Evolutionary conservation across 2,329 filamentous ascomycete genomes (phyloP).

Genomic region (Capronia americana): DNA sequence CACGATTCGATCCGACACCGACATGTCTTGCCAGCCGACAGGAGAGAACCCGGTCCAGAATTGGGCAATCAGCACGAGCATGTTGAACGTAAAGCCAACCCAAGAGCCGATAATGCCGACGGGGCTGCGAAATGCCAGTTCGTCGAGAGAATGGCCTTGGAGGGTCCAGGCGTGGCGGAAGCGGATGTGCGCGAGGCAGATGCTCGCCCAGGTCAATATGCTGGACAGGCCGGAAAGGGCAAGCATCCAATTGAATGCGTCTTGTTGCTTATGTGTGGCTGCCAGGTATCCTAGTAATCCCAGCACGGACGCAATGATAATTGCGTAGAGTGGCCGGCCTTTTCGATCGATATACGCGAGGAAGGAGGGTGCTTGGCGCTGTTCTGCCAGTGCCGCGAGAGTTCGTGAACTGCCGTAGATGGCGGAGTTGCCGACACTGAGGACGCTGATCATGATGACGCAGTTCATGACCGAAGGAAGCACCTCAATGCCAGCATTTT

Average conservation of each 20-base stretch:
- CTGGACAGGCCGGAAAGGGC: conserved; percentile 68
- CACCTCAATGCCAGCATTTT: conserved; percentile 64
- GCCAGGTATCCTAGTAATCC: conserved; percentile 52
- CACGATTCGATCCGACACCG: conserved; percentile 32
- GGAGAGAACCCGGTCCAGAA: conserved; percentile 45
- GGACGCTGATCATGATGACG: conserved; percentile 67
- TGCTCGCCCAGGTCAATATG: conserved; percentile 70
- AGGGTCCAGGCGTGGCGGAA: conserved; percentile 67
- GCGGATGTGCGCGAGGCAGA: conserved; percentile 71
- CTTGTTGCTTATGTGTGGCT: conserved; percentile 53
- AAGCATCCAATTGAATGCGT: conserved; percentile 69
- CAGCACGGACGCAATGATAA: conserved; percentile 49
- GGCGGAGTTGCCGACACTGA: conserved; percentile 65
- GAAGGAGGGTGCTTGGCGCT: conserved; percentile 53
- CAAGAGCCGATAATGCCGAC: conserved; percentile 68
- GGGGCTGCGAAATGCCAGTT: conserved; percentile 67
- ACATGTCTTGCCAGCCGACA: conserved; percentile 36
- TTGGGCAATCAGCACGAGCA: conserved; percentile 62
- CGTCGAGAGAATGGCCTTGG: conserved; percentile 66
- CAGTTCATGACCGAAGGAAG: conserved; percentile 72
- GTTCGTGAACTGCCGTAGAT: conserved; percentile 65
- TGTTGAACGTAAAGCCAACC: conserved; percentile 64
- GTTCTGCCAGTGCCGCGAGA: conserved; percentile 59
- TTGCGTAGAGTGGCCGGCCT: conserved; percentile 53
- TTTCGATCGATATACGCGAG: conserved; percentile 55